phyloP scores from a whole-genome alignment of 176 grass and related monocot genomes.

The Metroxylon sagu region DNA sequence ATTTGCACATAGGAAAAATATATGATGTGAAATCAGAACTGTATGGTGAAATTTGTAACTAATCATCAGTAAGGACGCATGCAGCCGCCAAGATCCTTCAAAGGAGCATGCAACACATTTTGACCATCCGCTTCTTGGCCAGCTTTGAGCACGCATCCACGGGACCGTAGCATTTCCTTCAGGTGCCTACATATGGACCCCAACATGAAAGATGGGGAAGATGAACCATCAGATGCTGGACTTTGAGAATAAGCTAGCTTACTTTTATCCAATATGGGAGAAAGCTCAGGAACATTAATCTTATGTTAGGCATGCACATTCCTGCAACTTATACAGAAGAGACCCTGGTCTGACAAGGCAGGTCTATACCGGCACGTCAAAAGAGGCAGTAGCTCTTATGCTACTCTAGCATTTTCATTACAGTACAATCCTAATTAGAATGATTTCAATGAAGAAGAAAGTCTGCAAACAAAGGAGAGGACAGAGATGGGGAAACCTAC shows the following conservation, averaged over 20 bases:
- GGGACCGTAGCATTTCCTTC: constrained; percentile 24
- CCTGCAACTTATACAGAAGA: too few species aligned
- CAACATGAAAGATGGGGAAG: constrained; percentile 2
- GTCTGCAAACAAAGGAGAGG: too few species aligned
- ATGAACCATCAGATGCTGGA: background rate
- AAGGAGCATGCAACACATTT: constrained; percentile 39
- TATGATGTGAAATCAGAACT: constrained; percentile 73
- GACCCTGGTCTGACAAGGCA: too few species aligned
- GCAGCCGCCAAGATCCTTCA: constrained; percentile 37
- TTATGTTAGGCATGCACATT: too few species aligned
- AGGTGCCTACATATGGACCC: constrained; percentile 23
- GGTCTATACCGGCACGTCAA: too few species aligned
- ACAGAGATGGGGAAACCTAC: too few species aligned
- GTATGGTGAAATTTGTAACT: constrained; percentile 86
- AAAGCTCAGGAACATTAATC: too few species aligned
- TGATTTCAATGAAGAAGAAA: too few species aligned
- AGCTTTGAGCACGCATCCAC: constrained; percentile 33
- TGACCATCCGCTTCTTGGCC: constrained; percentile 21
- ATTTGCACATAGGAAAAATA: constrained; percentile 64
- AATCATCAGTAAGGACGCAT: constrained; percentile 44
- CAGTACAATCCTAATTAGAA: too few species aligned
- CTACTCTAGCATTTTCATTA: too few species aligned
- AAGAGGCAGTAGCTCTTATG: too few species aligned
- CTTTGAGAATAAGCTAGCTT: constrained; percentile 11
- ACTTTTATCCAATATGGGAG: background rate